Percentiles rank a stretch among this genome's conserved stretches.
phyloP scores from a whole-genome alignment of 2,329 filamentous ascomycete species.

The Claviceps humidiphila region DNA sequence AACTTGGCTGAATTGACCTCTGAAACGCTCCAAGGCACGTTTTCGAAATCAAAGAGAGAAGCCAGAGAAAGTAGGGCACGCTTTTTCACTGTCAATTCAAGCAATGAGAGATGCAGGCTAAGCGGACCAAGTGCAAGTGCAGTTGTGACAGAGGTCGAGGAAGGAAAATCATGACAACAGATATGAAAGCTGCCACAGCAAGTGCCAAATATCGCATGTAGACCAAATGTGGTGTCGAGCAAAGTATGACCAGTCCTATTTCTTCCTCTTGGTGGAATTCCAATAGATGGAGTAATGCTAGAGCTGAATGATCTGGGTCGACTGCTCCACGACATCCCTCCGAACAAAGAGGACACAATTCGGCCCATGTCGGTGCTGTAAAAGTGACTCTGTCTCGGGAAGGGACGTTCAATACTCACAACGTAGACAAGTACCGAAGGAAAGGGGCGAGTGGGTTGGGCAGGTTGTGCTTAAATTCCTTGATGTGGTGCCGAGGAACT shows the following conservation, averaged over 20 bases:
- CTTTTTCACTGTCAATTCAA: neutral
- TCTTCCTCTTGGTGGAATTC: neutral
- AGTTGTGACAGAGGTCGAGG: neutral
- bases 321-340: neutral
- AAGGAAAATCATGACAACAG: neutral
- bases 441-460: slow-evolving; percentile 18
- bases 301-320: slow-evolving; percentile 10
- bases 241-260: neutral
- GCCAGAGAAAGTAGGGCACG: neutral
- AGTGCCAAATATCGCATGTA: neutral
- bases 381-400: slow-evolving; percentile 18
- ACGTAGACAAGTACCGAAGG: slow-evolving; percentile 11
- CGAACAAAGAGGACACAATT: slow-evolving; percentile 4
- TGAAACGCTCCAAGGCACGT: neutral
- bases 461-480: slow-evolving; percentile 26
- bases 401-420: slow-evolving; percentile 16
- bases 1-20: neutral
- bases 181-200: neutral
- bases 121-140: neutral
- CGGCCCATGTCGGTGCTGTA: slow-evolving; percentile 7
- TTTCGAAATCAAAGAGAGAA: neutral
- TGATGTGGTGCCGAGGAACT: slow-evolving; percentile 31
- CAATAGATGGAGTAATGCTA: neutral
- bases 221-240: neutral
- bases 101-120: neutral